Evolutionary conservation across 2,329 filamentous ascomycete species (phyloP).

Genomic region (Salinomyces thailandicus): DNA sequence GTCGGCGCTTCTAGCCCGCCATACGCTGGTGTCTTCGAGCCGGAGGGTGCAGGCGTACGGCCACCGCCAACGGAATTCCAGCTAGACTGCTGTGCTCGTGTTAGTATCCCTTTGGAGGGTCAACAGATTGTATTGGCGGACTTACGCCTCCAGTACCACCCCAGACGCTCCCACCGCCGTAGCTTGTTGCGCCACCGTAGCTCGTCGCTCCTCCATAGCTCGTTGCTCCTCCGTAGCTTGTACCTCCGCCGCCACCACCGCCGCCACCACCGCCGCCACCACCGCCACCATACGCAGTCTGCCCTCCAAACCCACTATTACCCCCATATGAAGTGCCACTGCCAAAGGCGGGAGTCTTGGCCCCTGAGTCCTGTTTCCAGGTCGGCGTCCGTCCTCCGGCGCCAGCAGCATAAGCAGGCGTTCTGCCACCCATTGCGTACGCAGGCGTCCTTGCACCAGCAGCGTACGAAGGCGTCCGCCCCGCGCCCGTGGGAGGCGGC

Average conservation of each 20-base stretch:
- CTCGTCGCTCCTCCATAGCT: conserved; percentile 41
- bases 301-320: conserved; percentile 34
- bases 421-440: conserved; percentile 40
- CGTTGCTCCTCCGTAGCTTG: conserved; percentile 40
- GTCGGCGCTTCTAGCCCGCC: conserved; percentile 54
- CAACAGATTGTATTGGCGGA: conserved; percentile 2
- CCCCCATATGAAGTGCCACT: conserved; percentile 37
- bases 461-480: conserved; percentile 17
- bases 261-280: conserved; percentile 38
- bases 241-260: conserved; percentile 36
- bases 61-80: conserved; percentile 28
- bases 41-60: conserved; percentile 49
- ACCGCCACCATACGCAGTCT: conserved; percentile 40
- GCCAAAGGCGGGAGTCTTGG: conserved; percentile 36
- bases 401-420: conserved; percentile 5
- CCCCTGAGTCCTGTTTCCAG: conserved; percentile 42
- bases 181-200: conserved; percentile 26
- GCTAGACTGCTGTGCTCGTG: conserved; percentile 22
- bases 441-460: conserved; percentile 53
- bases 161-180: conserved; percentile 17
- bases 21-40: conserved; percentile 70
- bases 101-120: background rate
- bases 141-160: conserved; percentile 16
- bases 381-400: conserved; percentile 53
- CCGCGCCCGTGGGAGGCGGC: conserved; percentile 42